phyloP scores from a whole-genome alignment of 2,329 filamentous ascomycete species.

The Rhinocladiella similis region DNA sequence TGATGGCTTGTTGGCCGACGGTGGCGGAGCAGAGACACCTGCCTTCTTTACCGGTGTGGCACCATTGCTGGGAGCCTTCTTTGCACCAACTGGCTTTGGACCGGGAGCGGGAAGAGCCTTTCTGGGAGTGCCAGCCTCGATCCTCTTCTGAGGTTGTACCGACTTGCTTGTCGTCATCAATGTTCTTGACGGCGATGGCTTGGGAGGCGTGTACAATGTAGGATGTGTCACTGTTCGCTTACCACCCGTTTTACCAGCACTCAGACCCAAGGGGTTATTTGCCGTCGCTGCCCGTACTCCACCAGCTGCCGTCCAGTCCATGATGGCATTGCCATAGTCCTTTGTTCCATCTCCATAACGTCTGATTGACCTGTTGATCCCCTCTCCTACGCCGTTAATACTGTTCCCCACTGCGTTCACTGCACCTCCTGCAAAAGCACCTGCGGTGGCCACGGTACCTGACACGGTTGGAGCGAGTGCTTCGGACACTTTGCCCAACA shows the following conservation, averaged over 20 bases:
- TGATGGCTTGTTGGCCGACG: conserved; percentile 6
- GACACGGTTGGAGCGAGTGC: conserved; percentile 27
- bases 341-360: conserved; percentile 29
- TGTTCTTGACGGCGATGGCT: conserved; percentile 30
- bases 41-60: conserved; percentile 13
- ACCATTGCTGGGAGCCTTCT: conserved; percentile 9
- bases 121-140: conserved; percentile 17
- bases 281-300: conserved; percentile 28
- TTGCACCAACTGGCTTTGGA: conserved; percentile 1
- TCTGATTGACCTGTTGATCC: conserved; percentile 26
- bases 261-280: conserved; percentile 32
- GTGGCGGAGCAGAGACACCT: conserved; percentile 5
- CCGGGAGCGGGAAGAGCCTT: conserved; percentile 23
- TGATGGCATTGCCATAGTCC: conserved; percentile 33
- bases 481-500: conserved; percentile 28
- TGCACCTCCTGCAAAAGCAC: conserved; percentile 27
- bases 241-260: conserved; percentile 20
- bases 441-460: conserved; percentile 25
- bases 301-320: conserved; percentile 31
- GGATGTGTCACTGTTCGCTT: conserved; percentile 26
- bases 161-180: conserved; percentile 26
- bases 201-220: conserved; percentile 21
- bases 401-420: conserved; percentile 28
- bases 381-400: conserved; percentile 31
- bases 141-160: conserved; percentile 23